These are phyloP conservation scores for Penicillium sp. DNA, from an alignment of 2,329 filamentous ascomycete genomes.

Conservation along the genomic window DNA sequence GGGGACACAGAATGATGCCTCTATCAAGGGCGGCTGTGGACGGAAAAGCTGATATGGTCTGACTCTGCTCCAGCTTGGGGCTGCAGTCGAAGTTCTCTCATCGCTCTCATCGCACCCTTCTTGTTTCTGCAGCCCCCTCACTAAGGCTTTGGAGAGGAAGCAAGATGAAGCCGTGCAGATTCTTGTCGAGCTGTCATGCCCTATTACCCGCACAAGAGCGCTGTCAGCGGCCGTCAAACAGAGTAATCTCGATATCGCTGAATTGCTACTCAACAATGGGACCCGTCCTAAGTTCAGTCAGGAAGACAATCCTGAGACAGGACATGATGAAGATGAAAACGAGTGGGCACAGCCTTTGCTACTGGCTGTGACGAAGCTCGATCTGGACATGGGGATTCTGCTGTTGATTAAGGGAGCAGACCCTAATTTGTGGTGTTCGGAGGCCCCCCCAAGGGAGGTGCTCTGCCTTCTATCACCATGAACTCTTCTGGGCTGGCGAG, in stretches of 20 bases:
- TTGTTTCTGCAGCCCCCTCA: not conserved
- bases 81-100: not conserved
- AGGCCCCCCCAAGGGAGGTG: not conserved
- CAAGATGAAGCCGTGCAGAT: not conserved
- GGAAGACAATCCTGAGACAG: not conserved
- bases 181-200: not conserved
- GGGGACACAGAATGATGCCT: not conserved
- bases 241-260: not conserved
- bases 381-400: not conserved
- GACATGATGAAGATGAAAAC: not conserved
- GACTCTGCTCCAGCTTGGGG: not conserved
- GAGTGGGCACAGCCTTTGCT: not conserved
- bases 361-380: not conserved
- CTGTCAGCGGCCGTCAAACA: not conserved
- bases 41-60: not conserved
- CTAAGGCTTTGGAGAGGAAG: not conserved
- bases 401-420: not conserved
- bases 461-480: not conserved
- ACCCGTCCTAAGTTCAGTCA: not conserved
- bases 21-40: not conserved
- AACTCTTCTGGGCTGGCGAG: not conserved
- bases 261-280: not conserved
- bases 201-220: not conserved
- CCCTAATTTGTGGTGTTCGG: not conserved
- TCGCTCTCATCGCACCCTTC: not conserved